Percentiles rank a stretch among this genome's conserved stretches.
These are phyloP conservation scores for Scolecobasidium constrictum DNA, from an alignment of 2,329 filamentous ascomycete species.

Conservation along the genomic window DNA sequence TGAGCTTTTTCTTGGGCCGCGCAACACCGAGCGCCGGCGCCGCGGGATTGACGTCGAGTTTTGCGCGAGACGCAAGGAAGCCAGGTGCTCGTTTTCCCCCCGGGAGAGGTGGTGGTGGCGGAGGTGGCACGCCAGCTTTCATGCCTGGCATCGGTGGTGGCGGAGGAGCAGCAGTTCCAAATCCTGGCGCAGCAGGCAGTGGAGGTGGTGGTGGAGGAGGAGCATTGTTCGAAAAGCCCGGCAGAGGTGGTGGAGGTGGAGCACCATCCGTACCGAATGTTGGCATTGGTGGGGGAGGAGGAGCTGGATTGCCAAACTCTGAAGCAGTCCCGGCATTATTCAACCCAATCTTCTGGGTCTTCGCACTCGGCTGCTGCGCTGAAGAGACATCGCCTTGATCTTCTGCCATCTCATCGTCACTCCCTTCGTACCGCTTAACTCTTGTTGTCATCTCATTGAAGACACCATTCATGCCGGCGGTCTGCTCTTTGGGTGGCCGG, in stretches of 20 bases:
- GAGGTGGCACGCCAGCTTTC: constrained; percentile 45
- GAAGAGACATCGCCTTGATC: constrained; percentile 58
- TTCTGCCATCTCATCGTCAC: constrained; percentile 53
- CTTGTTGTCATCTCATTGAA: constrained; percentile 64
- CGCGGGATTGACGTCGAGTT: constrained; percentile 43
- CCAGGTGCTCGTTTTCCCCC: constrained; percentile 49
- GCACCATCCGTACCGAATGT: constrained; percentile 32
- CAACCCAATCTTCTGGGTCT: neutral
- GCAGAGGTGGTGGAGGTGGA: constrained; percentile 26
- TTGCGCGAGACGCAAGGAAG: constrained; percentile 48
- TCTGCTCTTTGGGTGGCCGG: constrained; percentile 49
- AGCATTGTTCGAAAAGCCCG: constrained; percentile 28
- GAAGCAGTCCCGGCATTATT: constrained; percentile 17
- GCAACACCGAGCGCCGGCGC: constrained; percentile 64
- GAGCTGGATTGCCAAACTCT: constrained; percentile 34
- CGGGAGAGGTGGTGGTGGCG: constrained; percentile 53
- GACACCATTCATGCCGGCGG: constrained; percentile 57
- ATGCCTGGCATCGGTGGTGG: constrained; percentile 30
- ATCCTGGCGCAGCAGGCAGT: constrained; percentile 29
- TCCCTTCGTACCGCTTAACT: constrained; percentile 61
- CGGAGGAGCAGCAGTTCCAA: constrained; percentile 25
- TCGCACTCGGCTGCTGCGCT: constrained; percentile 57
- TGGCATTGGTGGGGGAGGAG: constrained; percentile 35
- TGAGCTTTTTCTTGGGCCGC: constrained; percentile 97
- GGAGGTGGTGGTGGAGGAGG: constrained; percentile 37